Base-by-base conservation (phyloP, 192 early-diverging fungal species). In the Linnemannia elongata region DNA sequence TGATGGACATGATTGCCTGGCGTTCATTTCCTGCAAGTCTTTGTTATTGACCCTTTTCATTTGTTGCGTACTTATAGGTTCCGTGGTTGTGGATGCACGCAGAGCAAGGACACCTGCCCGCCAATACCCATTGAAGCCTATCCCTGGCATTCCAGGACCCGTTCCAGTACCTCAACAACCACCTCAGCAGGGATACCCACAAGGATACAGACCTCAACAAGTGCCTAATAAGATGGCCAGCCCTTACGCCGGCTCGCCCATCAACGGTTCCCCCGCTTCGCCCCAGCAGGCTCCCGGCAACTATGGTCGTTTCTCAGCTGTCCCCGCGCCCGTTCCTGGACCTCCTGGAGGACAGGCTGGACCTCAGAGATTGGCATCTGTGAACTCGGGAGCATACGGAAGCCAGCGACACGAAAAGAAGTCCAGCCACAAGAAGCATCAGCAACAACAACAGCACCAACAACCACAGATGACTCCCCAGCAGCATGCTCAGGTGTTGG, bases 361-460 rank as follows among this genome's bases (percentile, higher is more conserved):
- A 66, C 81, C 81, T 22, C 83, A 85, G 41, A n/a, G 83, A n/a
- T 22, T 80, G 35, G n/a, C 74, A 15, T 78, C 83, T 60, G 60
- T 75, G 35, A 84, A 70, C 42, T 5, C 71, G 18, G 74, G 47
- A 47, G 78, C 36, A 7, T 85, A 85, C 49, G 83, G 78, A 72
- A 85, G 76, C 35, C 83, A 79, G 36, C 75, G 83, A 52, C 83
- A 79, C 27, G 83, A 85, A 10, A 85, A 85, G 54, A 85, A 85
- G 39, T 79, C 83, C 13, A 80, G 83, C 24, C 83, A 85, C 69
- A 85, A 85, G 57, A 85, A 85, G 68, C 83, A 85, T 47, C 73
- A 74, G 71, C 83, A 73, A 66, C 79, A 77, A 35, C 76, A 77
- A 4, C 76, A 74, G 52, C 49, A 66, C 13, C 81, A 82, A 57